These are phyloP conservation scores for Phialemoniopsis sp. DNA, from an alignment of 2,329 filamentous ascomycete species.

Conservation along the genomic window DNA sequence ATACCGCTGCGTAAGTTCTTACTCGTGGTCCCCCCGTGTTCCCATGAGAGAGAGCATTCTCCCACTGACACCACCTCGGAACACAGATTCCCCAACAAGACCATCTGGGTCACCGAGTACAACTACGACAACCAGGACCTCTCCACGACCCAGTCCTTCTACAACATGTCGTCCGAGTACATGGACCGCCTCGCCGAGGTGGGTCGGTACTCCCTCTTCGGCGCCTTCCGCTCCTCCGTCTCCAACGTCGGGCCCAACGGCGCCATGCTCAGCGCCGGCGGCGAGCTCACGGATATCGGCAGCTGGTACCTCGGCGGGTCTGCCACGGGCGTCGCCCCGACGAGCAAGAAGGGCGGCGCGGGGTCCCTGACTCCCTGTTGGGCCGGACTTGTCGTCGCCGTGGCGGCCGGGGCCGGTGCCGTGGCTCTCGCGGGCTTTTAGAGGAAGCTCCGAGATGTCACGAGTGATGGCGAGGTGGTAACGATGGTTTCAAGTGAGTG, in stretches of 20 bases:
- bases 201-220: slow-evolving; percentile 71
- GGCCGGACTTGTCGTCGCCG: background rate
- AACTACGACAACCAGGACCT: slow-evolving; percentile 57
- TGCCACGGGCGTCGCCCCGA: slow-evolving; percentile 38
- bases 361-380: background rate
- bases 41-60: no score
- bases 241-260: slow-evolving; percentile 74
- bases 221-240: slow-evolving; percentile 63
- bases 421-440: background rate
- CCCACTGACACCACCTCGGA: slow-evolving; percentile 11
- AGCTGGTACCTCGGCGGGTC: slow-evolving; percentile 67
- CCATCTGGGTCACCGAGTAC: slow-evolving; percentile 79
- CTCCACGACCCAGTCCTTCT: slow-evolving; percentile 57
- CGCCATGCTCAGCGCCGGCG: slow-evolving; percentile 64
- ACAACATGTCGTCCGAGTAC: slow-evolving; percentile 61
- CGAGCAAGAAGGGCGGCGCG: slow-evolving; percentile 3
- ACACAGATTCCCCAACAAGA: slow-evolving; percentile 51
- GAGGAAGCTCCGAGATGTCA: background rate
- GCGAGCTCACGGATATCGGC: slow-evolving; percentile 71
- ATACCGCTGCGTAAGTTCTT: slow-evolving; percentile 35
- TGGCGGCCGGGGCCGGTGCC: background rate
- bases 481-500: no score
- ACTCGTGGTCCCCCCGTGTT: background rate
- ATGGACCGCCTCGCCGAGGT: slow-evolving; percentile 62
- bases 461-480: no score